Evolutionary conservation across 2,329 filamentous ascomycete genomes (phyloP).

Genomic region (Colletotrichum noveboracense): DNA sequence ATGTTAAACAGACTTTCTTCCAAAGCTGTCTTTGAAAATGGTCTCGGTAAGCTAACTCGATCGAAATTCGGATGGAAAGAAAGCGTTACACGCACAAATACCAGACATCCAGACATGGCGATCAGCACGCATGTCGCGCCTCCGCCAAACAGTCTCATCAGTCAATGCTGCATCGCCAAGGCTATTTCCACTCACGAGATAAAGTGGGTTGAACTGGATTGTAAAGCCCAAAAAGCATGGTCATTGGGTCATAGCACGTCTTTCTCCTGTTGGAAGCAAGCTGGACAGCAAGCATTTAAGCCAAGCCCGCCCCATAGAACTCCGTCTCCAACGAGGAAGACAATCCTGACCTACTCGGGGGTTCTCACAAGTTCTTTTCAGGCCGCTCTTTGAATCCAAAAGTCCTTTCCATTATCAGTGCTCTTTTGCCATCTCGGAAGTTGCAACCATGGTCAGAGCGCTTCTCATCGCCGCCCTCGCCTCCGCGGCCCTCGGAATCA

Average conservation of each 20-base stretch:
- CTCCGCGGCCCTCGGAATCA: neutral
- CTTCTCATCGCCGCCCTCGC: neutral
- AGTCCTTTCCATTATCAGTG: neutral
- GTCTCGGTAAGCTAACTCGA: neutral
- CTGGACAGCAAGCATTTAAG: neutral
- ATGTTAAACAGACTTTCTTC: neutral
- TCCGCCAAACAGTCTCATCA: neutral
- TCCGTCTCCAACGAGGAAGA: neutral
- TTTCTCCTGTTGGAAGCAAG: neutral
- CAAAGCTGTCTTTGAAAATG: neutral
- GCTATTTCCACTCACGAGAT: neutral
- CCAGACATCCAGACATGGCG: neutral
- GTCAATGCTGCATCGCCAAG: neutral
- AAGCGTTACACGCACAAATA: neutral
- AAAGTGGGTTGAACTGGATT: too few species aligned
- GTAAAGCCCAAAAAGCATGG: too few species aligned
- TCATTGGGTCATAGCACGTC: neutral
- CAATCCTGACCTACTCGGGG: neutral
- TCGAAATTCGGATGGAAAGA: neutral
- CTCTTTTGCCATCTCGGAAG: neutral
- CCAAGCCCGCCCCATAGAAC: neutral
- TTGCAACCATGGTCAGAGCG: neutral
- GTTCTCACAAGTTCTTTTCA: neutral
- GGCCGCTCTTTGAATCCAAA: neutral
- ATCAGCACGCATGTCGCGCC: neutral